Conservation (phyloP, 2,329 filamentous ascomycete genomes). For the Cladosporium colombiae region DNA sequence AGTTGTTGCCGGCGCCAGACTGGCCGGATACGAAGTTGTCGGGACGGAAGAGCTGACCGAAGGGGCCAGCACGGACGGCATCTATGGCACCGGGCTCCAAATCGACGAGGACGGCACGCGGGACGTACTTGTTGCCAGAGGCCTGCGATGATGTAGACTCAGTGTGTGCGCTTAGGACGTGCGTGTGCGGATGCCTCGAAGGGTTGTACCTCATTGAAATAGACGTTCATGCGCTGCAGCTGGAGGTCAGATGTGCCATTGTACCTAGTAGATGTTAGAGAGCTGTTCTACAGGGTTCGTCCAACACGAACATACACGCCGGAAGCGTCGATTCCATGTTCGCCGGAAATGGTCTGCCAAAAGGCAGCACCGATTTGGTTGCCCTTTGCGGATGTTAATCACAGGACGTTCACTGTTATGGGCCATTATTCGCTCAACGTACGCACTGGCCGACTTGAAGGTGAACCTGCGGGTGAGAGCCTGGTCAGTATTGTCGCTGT, state of each 20-base stretch:
- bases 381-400: constrained; percentile 61
- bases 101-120: constrained; percentile 98
- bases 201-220: constrained; percentile 81
- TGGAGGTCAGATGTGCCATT: constrained; percentile 98
- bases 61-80: constrained; percentile 95
- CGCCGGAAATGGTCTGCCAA: constrained; percentile 68
- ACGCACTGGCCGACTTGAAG: constrained; percentile 99
- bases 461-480: constrained; percentile 74
- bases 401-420: constrained; percentile 21
- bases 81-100: constrained; percentile 99
- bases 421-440: constrained; percentile 52
- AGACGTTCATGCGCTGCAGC: constrained; percentile 99
- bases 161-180: constrained; percentile 26
- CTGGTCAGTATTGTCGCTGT: constrained; percentile 58
- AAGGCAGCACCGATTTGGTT: constrained; percentile 99
- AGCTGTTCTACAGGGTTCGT: no score
- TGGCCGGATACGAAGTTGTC: constrained; percentile 99
- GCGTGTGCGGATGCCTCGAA: constrained; percentile 16
- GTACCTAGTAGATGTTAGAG: constrained; percentile 63
- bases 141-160: constrained; percentile 60
- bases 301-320: constrained; percentile 91
- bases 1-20: constrained; percentile 99
- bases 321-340: constrained; percentile 95
- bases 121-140: constrained; percentile 98
- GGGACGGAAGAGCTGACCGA: constrained; percentile 98